Evolutionary conservation across 2,329 filamentous ascomycete genomes (phyloP).

Genomic region (Pyricularia sp.): DNA sequence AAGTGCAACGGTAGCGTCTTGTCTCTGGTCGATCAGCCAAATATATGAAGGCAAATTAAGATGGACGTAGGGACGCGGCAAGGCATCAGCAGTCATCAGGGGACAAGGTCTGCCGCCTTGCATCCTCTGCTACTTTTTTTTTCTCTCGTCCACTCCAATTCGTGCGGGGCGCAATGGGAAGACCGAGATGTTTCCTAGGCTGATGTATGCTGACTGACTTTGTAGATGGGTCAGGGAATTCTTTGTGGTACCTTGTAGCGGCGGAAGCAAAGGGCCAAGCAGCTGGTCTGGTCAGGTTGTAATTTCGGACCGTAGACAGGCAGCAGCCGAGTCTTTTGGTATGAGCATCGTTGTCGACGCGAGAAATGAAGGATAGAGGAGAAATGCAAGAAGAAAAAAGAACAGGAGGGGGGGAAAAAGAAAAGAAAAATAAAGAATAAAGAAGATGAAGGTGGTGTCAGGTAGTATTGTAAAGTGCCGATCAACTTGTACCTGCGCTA

Average conservation of each 20-base stretch:
- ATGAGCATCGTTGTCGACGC: not conserved
- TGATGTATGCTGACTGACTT: not conserved
- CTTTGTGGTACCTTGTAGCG: not conserved
- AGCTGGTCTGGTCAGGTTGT: not conserved
- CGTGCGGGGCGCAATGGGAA: not conserved
- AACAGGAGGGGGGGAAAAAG: too few relatives aligned
- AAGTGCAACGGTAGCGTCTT: not conserved
- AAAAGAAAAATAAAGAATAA: not conserved
- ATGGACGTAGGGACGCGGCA: not conserved
- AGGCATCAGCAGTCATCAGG: not conserved
- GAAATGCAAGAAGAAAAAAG: not conserved
- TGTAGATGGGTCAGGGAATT: not conserved
- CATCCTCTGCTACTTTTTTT: not conserved
- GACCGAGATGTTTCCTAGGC: not conserved
- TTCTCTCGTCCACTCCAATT: not conserved
- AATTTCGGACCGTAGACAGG: not conserved
- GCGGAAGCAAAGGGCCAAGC: not conserved
- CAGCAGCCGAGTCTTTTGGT: not conserved
- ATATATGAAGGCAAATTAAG: not conserved
- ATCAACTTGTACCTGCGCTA: not conserved
- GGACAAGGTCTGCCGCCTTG: not conserved
- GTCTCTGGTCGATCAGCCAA: not conserved
- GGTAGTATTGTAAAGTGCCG: not conserved
- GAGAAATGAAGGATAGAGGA: not conserved
- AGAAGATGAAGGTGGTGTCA: not conserved